Conservation (phyloP, 169 alveolate species). For the Eimeria necatrix region DNA sequence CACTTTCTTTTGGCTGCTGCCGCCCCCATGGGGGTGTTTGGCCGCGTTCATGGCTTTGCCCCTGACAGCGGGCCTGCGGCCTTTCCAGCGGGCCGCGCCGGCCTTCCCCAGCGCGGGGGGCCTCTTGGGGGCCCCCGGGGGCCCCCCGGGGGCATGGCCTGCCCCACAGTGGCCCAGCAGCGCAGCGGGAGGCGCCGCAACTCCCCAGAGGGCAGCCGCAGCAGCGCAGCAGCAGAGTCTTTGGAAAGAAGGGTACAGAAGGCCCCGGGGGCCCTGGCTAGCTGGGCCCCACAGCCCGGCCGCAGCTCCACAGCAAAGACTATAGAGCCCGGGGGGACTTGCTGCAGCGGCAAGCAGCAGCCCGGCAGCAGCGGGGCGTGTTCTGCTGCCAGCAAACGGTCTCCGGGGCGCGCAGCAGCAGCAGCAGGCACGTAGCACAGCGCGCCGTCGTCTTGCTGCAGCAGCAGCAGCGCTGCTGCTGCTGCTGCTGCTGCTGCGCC, state of each 20-base stretch:
- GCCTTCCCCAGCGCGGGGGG: slow-evolving; percentile 64
- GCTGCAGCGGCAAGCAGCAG: slow-evolving; percentile 91
- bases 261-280: slow-evolving; percentile 93
- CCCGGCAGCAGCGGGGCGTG: slow-evolving; percentile 93
- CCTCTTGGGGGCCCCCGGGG: slow-evolving; percentile 83
- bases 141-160: slow-evolving; percentile 88
- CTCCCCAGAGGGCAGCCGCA: slow-evolving; percentile 92
- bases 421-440: slow-evolving; percentile 93
- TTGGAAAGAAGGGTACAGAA: slow-evolving; percentile 89
- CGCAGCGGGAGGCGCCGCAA: slow-evolving; percentile 91
- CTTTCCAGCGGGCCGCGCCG: slow-evolving; percentile 84
- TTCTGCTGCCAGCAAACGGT: slow-evolving; percentile 90
- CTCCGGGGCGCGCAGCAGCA: slow-evolving; percentile 92
- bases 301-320: slow-evolving; percentile 93
- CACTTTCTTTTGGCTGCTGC: slow-evolving; percentile 87
- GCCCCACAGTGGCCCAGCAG: slow-evolving; percentile 95
- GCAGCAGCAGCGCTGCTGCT: slow-evolving; percentile 65
- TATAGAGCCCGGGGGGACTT: slow-evolving; percentile 91
- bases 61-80: slow-evolving; percentile 91
- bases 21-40: slow-evolving; percentile 94
- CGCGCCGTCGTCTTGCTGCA: slow-evolving; percentile 95
- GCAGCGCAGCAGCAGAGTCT: slow-evolving; percentile 90
- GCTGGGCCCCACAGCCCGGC: slow-evolving; percentile 94
- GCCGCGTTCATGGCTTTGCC: slow-evolving; percentile 93
- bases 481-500: slow-evolving; percentile 55